Evolutionary conservation across 1,139 yeast species (phyloP).

Genomic region (Candida dubliniensis): DNA sequence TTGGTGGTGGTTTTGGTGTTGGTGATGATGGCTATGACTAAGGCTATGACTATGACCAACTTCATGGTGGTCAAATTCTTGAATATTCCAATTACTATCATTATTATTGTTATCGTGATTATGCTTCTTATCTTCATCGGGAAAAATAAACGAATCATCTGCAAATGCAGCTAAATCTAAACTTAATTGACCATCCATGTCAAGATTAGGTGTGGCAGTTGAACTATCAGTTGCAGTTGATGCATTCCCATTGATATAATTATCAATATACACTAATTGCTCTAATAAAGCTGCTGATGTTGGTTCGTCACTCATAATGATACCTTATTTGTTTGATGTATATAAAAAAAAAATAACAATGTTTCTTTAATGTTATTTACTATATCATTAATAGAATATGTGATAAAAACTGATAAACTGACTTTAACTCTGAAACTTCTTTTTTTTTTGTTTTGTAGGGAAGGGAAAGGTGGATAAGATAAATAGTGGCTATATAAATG

Average conservation of each 20-base stretch:
- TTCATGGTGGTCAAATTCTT: not conserved
- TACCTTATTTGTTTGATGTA: too few species aligned
- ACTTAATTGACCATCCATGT: conserved; percentile 65
- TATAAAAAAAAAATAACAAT: too few species aligned
- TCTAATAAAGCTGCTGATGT: conserved; percentile 71
- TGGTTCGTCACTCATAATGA: conserved; percentile 27
- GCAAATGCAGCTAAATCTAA: conserved; percentile 80
- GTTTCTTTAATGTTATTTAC: too few species aligned
- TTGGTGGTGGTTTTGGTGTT: not conserved
- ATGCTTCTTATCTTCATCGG: conserved; percentile 70
- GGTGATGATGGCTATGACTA: not conserved
- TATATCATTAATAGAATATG: too few species aligned
- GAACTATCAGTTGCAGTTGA: conserved; percentile 13
- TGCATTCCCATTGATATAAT: conserved; percentile 53
- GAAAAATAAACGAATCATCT: conserved; percentile 72
- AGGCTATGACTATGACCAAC: not conserved
- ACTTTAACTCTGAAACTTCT: too few species aligned
- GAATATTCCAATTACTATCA: conserved; percentile 5
- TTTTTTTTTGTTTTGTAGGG: too few species aligned
- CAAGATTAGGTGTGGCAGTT: conserved; percentile 38
- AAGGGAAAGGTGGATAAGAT: too few species aligned
- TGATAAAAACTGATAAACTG: too few species aligned
- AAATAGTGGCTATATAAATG: too few species aligned
- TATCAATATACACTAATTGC: conserved; percentile 75
- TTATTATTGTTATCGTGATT: conserved; percentile 14